A percentile compares a stretch with the other conserved stretches of the same genome.
Conservation (phyloP, 2,329 filamentous ascomycete species). For the Colletotrichum liaoningense region DNA sequence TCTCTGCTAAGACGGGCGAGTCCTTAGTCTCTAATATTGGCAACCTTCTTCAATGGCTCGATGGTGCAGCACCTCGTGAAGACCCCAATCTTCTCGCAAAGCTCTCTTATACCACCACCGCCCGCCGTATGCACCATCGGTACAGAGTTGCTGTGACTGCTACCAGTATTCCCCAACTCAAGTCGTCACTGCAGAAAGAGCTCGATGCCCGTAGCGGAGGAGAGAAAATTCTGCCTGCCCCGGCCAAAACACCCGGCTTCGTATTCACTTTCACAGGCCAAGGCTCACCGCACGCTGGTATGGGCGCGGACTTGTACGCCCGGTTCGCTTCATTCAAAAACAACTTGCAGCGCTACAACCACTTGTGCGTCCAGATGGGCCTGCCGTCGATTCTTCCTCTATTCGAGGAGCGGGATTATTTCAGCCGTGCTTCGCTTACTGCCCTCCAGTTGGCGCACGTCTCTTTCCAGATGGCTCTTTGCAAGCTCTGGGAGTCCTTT, state of each 20-base stretch:
- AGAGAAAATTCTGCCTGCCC: conserved; percentile 54
- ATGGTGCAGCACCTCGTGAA: conserved; percentile 44
- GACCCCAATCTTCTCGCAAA: conserved; percentile 64
- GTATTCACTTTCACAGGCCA: conserved; percentile 68
- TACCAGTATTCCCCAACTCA: conserved; percentile 48
- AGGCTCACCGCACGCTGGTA: conserved; percentile 61
- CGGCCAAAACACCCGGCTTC: conserved; percentile 56
- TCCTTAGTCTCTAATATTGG: conserved; percentile 70
- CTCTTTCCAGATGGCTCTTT: conserved; percentile 68
- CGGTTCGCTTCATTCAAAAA: conserved; percentile 59
- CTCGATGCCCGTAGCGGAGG: conserved; percentile 52
- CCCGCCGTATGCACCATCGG: conserved; percentile 67
- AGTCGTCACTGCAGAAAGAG: conserved; percentile 44
- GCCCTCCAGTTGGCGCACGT: conserved; percentile 63
- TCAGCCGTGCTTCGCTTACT: conserved; percentile 59
- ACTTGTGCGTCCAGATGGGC: conserved; percentile 59
- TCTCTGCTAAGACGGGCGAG: conserved; percentile 65
- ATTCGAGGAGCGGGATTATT: conserved; percentile 52
- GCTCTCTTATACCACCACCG: conserved; percentile 76
- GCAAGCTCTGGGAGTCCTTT: conserved; percentile 65
- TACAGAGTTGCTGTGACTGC: conserved; percentile 56
- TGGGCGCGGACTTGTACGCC: conserved; percentile 61
- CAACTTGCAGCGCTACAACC: conserved; percentile 67
- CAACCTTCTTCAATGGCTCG: conserved; percentile 64
- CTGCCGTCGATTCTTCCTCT: conserved; percentile 68